These are phyloP conservation scores for Gnetum montanum DNA, from an alignment of 75 land plant species.

Conservation along the genomic window DNA sequence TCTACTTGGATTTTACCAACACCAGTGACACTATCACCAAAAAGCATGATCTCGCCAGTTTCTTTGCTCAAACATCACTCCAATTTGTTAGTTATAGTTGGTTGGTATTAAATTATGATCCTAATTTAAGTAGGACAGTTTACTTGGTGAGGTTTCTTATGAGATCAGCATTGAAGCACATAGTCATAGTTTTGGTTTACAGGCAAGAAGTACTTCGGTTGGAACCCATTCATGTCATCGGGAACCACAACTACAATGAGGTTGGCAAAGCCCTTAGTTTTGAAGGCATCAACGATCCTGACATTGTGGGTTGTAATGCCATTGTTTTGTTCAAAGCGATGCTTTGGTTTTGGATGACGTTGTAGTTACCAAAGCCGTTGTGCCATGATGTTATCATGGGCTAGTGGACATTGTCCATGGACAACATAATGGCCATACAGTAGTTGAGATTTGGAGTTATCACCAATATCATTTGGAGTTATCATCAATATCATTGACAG, in stretches of 20 bases:
- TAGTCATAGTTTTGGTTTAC: too few species aligned
- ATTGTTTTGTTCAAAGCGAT: slow-evolving; percentile 28
- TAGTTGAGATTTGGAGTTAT: slow-evolving; percentile 49
- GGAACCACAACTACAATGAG: slow-evolving; percentile 35
- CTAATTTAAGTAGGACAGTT: too few species aligned
- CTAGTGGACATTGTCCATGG: slow-evolving; percentile 33
- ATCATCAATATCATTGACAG: slow-evolving; percentile 66
- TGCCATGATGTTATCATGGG: slow-evolving; percentile 60
- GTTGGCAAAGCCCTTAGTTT: slow-evolving; percentile 15
- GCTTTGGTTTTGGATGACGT: slow-evolving; percentile 41
- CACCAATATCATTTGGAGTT: too few species aligned
- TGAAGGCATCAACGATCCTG: slow-evolving; percentile 19
- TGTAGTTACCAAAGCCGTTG: slow-evolving; percentile 36
- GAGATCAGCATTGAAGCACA: too few species aligned
- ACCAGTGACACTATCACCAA: too few species aligned
- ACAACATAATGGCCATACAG: slow-evolving; percentile 26
- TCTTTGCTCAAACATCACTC: too few species aligned
- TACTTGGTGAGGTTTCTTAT: too few species aligned
- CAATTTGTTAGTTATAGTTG: too few species aligned
- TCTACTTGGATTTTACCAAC: too few species aligned
- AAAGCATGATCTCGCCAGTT: too few species aligned
- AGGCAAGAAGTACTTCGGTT: too few species aligned
- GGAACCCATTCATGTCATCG: background rate
- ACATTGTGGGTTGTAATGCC: slow-evolving; percentile 16
- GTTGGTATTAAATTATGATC: too few species aligned